A percentile compares a stretch with the other conserved stretches of the same genome.
Conservation (phyloP, 768 basidiomycete genomes). For the Artomyces pyxidatus region DNA sequence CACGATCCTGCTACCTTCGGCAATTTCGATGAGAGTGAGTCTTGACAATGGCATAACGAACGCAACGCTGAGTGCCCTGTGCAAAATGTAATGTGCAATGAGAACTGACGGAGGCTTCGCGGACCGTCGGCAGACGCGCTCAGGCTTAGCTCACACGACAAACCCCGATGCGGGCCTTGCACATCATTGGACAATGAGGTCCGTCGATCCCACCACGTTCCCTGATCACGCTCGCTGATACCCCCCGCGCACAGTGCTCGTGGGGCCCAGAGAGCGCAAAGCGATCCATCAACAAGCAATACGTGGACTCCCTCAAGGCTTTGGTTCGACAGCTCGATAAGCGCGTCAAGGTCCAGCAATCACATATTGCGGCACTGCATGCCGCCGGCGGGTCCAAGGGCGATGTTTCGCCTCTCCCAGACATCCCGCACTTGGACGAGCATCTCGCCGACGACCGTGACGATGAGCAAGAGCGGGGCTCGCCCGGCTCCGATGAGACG, state of each 20-base stretch:
- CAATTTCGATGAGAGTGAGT: too few species aligned
- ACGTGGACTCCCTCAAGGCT: constrained; percentile 25
- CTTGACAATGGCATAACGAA: too few species aligned
- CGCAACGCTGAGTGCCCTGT: too few species aligned
- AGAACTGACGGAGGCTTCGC: too few species aligned
- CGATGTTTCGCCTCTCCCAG: constrained; percentile 8
- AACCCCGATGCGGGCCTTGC: constrained; percentile 25
- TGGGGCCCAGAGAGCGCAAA: constrained; percentile 28
- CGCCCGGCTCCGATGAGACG: constrained; percentile 5
- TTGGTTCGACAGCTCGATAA: constrained; percentile 21
- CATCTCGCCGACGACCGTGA: constrained; percentile 9
- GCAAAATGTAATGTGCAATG: too few species aligned
- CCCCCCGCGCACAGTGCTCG: too few species aligned
- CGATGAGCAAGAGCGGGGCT: constrained; percentile 6
- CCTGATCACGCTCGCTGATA: too few species aligned
- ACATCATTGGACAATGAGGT: constrained; percentile 19
- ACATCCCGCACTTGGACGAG: constrained; percentile 8
- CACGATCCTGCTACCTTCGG: too few species aligned
- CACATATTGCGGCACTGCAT: too few species aligned
- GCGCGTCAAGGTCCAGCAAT: constrained; percentile 22
- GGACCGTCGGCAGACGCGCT: too few species aligned
- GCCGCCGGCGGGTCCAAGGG: too few species aligned
- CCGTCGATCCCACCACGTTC: not conserved
- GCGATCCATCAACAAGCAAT: constrained; percentile 25
- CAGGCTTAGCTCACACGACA: too few species aligned